These are phyloP conservation scores for Solanum medicagineum DNA, from an alignment of 257 asterid species.

Conservation along the genomic window DNA sequence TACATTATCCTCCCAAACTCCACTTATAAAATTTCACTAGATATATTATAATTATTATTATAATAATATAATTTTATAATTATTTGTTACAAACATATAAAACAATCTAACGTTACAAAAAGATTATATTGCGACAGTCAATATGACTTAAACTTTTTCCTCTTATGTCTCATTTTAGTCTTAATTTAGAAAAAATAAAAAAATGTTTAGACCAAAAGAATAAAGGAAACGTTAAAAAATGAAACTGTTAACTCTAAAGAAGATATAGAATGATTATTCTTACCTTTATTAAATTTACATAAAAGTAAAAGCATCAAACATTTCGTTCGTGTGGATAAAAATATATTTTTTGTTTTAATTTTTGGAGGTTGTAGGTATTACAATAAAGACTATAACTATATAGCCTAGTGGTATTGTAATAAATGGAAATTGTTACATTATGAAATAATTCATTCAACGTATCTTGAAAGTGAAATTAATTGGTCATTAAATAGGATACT, in stretches of 20 bases:
- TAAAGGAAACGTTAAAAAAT: not conserved
- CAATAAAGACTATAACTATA: not conserved
- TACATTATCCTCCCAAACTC: no score
- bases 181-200: not conserved
- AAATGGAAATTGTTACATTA: not conserved
- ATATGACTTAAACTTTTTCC: not conserved
- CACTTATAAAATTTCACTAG: no score
- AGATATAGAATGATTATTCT: not conserved
- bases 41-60: no score
- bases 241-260: not conserved
- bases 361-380: not conserved
- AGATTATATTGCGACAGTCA: not conserved
- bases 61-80: not conserved
- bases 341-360: not conserved
- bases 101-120: not conserved
- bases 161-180: not conserved
- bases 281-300: not conserved
- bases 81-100: not conserved
- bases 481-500: not conserved
- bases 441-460: not conserved
- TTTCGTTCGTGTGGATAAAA: not conserved
- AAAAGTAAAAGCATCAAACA: not conserved
- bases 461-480: not conserved
- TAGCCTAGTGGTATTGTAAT: not conserved
- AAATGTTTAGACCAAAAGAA: not conserved